A percentile compares a stretch with the other conserved stretches of the same genome.
These are phyloP conservation scores for Fragilaria crotonensis DNA, from an alignment of 108 stramenopile genomes.

Conservation along the genomic window DNA sequence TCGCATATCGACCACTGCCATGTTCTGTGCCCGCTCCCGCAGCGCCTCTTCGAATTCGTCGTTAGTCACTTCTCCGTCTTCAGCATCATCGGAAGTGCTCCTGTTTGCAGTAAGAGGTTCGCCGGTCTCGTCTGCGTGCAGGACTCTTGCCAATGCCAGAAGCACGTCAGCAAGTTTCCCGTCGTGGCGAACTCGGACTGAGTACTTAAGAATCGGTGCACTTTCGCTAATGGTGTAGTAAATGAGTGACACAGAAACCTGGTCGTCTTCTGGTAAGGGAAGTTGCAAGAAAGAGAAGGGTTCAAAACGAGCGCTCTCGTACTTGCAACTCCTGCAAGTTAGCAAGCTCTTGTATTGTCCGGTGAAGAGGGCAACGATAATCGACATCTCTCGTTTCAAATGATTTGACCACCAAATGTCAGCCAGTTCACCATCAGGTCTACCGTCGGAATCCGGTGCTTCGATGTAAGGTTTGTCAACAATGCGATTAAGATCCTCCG, in stretches of 20 bases:
- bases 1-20: conserved; percentile 80
- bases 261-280: conserved; percentile 91
- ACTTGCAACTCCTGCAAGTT: conserved; percentile 90
- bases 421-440: conserved; percentile 89
- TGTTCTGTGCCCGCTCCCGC: conserved; percentile 50
- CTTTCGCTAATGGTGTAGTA: conserved; percentile 40
- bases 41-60: conserved; percentile 21
- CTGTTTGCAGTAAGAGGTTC: conserved; percentile 1
- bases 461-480: conserved; percentile 95
- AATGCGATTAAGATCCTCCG: conserved; percentile 96
- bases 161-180: conserved; percentile 76
- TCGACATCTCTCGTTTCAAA: conserved; percentile 87
- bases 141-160: conserved; percentile 49
- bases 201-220: conserved; percentile 54
- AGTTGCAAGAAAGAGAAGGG: conserved; percentile 89
- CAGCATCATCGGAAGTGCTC: conserved; percentile 7
- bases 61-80: conserved; percentile 9
- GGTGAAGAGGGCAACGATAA: conserved; percentile 91
- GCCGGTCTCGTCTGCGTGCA: conserved; percentile 37
- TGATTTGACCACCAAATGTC: conserved; percentile 98
- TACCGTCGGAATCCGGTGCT: conserved; percentile 87
- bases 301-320: conserved; percentile 96
- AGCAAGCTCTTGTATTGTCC: conserved; percentile 95
- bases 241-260: conserved; percentile 58
- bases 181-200: conserved; percentile 66